These are phyloP conservation scores for Leccinum boreale DNA, from an alignment of 768 basidiomycete species.

Conservation along the genomic window DNA sequence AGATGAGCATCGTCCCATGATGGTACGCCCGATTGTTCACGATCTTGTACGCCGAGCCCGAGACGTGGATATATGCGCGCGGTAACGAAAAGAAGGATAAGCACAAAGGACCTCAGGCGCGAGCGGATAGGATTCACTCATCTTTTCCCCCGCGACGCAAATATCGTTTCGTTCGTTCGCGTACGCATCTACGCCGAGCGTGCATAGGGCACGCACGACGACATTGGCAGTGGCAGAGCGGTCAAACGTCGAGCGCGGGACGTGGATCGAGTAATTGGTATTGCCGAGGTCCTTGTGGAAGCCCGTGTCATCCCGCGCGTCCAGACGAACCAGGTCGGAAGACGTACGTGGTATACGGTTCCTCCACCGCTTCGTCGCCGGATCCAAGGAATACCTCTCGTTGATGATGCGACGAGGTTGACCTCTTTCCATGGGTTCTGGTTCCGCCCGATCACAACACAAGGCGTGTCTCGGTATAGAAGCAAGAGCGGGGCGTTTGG, in stretches of 20 bases:
- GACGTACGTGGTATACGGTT: conserved; percentile 89
- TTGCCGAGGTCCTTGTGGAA: conserved; percentile 83
- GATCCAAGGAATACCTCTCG: conserved; percentile 66
- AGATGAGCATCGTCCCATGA: conserved; percentile 97
- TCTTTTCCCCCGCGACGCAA: conserved; percentile 83
- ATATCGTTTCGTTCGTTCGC: conserved; percentile 93
- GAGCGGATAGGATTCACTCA: conserved; percentile 44
- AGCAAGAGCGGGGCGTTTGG: conserved; percentile 70
- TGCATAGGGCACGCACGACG: conserved; percentile 71
- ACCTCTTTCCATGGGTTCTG: conserved; percentile 99
- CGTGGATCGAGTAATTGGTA: conserved; percentile 93
- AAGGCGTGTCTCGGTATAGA: conserved; percentile 83
- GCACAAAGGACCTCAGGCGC: background rate
- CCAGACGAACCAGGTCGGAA: background rate
- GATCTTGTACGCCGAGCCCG: conserved; percentile 97
- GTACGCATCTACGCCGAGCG: conserved; percentile 70
- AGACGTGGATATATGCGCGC: conserved; percentile 56
- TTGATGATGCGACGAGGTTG: conserved; percentile 59
- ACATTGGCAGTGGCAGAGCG: conserved; percentile 73
- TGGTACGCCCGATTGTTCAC: conserved; percentile 89
- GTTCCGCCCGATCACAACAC: conserved; percentile 91
- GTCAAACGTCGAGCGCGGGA: conserved; percentile 79
- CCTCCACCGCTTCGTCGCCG: conserved; percentile 90
- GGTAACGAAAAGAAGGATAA: background rate
- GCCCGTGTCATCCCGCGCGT: background rate